Conservation (phyloP, 179 eudicot genomes). For the Corrigiola litoralis region DNA sequence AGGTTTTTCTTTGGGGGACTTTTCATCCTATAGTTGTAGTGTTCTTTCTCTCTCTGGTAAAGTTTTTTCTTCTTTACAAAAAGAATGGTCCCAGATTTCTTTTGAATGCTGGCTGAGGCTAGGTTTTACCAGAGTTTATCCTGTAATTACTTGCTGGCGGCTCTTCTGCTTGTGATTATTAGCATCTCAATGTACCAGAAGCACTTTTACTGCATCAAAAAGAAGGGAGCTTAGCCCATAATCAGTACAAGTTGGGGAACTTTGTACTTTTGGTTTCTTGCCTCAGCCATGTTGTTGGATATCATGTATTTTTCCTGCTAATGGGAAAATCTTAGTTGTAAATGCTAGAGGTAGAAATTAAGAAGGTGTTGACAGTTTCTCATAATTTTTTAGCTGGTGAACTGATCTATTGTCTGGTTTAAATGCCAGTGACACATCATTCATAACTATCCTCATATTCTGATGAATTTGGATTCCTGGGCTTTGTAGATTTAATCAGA, state of each 20-base stretch:
- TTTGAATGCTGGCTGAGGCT: neutral
- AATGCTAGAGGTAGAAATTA: conserved; percentile 5
- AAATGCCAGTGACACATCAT: too few relatives aligned
- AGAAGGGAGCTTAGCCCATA: conserved; percentile 58
- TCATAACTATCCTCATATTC: neutral
- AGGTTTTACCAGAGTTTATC: neutral
- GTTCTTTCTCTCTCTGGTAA: too few relatives aligned
- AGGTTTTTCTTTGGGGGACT: too few relatives aligned
- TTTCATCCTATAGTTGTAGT: too few relatives aligned
- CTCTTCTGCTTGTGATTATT: conserved; percentile 74
- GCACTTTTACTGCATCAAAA: conserved; percentile 69
- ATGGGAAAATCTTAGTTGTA: neutral
- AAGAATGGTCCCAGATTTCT: too few relatives aligned
- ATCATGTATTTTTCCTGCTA: neutral
- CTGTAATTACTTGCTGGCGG: conserved; percentile 70
- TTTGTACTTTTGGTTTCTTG: conserved; percentile 8
- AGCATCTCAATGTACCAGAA: conserved; percentile 86
- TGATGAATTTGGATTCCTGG: neutral
- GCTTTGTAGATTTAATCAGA: neutral
- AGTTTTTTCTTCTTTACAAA: too few relatives aligned
- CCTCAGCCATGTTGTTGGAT: neutral
- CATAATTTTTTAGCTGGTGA: neutral
- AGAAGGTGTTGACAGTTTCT: neutral
- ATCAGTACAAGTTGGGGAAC: conserved; percentile 8
- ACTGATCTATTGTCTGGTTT: neutral